Evolutionary conservation across 805 yeast genomes (phyloP), one percentile per base, ranked within the genome.

Genomic region (Candida ulmi): DNA sequence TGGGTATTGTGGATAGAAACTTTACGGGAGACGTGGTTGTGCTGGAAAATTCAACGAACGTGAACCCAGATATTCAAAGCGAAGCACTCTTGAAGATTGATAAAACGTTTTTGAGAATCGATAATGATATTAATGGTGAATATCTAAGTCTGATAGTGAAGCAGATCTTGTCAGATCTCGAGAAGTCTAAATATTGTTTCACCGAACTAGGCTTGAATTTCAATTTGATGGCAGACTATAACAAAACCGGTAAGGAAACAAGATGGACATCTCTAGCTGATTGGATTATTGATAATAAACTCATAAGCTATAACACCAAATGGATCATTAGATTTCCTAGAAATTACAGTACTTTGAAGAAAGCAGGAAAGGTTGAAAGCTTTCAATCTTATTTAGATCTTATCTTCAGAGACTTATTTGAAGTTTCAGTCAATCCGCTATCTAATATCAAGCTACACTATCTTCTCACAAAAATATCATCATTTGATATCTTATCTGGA

Each of bases 271-370:
- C 57, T 13, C 57, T 66, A 30, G 46, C 67, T 1, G 38, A 52
- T 16, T 66, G 70, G 69, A 42, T 66, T 8, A 47, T 55, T 8
- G 58, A 53, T 40, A 61, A 68, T 54, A 60, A 61, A 41, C 45
- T 66, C 11, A 56, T 65, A 1, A 64, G 69, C 23, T 62, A 64
- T 37, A 66, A 66, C 37, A 56, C 66, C 12, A 61, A 63, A 16
- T 66, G 70, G 70, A 54, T 61, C 26, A 53, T 66, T 5, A 56
- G 61, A 35, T 48, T 66, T 3, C 51, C 60, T 23, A 57, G 70
- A 41, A 48, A 52, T 34, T 66, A 54, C 30, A 33, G 61, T 0
- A 42, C 50, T 8, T 45, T 65, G 27, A 55, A 42, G 32, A 30
- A 40, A 7, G 8, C 39, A 0, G 50, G 51, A 0, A 41, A 37